These are phyloP conservation scores for Ligustrum vulgare DNA, from an alignment of 257 asterid species.

Conservation along the genomic window DNA sequence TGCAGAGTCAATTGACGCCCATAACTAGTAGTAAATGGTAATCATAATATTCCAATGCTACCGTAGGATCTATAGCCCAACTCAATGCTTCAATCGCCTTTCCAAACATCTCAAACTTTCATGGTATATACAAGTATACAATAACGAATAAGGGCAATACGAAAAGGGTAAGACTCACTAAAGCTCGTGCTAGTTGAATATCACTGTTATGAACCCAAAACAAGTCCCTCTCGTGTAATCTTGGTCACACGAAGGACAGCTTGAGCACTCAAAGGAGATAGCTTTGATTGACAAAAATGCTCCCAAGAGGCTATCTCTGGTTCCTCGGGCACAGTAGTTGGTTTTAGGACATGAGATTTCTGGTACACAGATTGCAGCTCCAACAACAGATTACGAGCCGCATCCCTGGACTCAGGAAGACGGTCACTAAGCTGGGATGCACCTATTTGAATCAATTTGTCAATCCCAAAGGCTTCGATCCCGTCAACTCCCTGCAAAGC, in stretches of 20 bases:
- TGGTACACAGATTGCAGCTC: constrained; percentile 65
- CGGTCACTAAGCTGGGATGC: constrained; percentile 82
- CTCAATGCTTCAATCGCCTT: constrained; percentile 33
- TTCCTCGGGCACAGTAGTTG: constrained; percentile 37
- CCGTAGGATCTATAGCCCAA: constrained; percentile 34
- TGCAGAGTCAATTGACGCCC: background rate
- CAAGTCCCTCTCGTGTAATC: constrained; percentile 55
- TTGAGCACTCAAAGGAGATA: constrained; percentile 80
- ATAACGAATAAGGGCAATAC: constrained; percentile 25
- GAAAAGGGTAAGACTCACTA: constrained; percentile 33
- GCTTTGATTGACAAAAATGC: constrained; percentile 77
- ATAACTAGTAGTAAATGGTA: constrained; percentile 32
- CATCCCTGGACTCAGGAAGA: constrained; percentile 94
- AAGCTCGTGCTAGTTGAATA: constrained; percentile 16
- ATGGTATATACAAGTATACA: constrained; percentile 69
- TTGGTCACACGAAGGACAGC: constrained; percentile 91
- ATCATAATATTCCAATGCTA: constrained; percentile 16
- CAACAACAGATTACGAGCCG: constrained; percentile 75
- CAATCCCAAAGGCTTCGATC: constrained; percentile 67
- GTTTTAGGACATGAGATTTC: constrained; percentile 38
- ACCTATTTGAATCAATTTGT: constrained; percentile 74
- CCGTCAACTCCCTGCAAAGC: constrained; percentile 71
- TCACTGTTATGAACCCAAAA: constrained; percentile 51
- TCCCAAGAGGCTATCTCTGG: constrained; percentile 67
- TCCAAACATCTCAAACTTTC: constrained; percentile 45